Evolutionary conservation across 2,329 filamentous ascomycete species (phyloP).

Genomic region (Corinectria fuckeliana): DNA sequence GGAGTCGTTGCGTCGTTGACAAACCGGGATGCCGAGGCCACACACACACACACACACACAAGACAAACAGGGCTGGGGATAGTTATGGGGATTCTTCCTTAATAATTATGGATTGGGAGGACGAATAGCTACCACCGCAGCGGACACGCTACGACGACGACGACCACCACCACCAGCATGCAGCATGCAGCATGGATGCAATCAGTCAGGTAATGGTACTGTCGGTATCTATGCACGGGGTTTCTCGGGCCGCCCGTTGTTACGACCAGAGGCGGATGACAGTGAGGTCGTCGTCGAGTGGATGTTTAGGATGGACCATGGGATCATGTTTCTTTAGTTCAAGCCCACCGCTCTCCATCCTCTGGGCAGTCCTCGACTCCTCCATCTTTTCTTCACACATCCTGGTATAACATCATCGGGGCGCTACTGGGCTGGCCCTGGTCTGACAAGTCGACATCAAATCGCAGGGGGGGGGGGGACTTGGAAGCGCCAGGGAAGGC

Average conservation of each 20-base stretch:
- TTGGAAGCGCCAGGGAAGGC: not conserved
- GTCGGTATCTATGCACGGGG: not conserved
- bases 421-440: constrained; percentile 9
- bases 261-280: too few species aligned
- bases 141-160: not conserved
- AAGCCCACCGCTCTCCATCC: not conserved
- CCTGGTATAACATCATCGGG: too few species aligned
- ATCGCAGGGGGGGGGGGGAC: constrained; percentile 2
- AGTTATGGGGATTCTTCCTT: constrained; percentile 10
- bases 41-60: too few species aligned
- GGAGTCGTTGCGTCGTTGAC: not conserved
- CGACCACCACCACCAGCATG: too few species aligned
- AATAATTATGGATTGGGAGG: not conserved
- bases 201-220: too few species aligned
- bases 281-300: too few species aligned
- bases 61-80: too few species aligned
- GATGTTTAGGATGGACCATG: not conserved
- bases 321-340: not conserved
- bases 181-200: not conserved
- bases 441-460: constrained; percentile 15
- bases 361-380: too few species aligned
- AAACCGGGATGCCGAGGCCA: not conserved
- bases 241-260: not conserved
- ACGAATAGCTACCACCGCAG: not conserved
- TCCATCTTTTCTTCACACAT: too few species aligned